Percentiles rank a stretch among this genome's conserved stretches.
Conservation (phyloP, 352 stramenopile species). For the Blastocystis sp. region DNA sequence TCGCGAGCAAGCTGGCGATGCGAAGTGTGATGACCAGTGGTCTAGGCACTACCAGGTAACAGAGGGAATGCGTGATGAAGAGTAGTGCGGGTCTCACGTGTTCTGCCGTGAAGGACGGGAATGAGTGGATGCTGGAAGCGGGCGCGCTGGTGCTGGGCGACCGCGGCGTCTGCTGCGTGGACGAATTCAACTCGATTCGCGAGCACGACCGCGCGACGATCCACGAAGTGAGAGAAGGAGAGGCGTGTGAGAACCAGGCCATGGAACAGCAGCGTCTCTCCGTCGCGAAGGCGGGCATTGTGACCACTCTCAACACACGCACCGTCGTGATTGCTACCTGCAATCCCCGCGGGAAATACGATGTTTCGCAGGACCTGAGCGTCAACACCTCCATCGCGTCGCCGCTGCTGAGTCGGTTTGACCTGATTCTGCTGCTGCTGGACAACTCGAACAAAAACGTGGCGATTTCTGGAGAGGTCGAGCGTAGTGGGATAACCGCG, state of each 20-base stretch:
- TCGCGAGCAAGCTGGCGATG: slow-evolving; percentile 79
- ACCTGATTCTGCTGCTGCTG: slow-evolving; percentile 80
- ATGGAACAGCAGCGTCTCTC: slow-evolving; percentile 84
- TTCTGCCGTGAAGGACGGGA: slow-evolving; percentile 80
- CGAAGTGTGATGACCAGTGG: slow-evolving; percentile 81
- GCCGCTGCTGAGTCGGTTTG: slow-evolving; percentile 80
- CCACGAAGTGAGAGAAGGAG: slow-evolving; percentile 74
- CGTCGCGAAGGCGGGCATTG: slow-evolving; percentile 80
- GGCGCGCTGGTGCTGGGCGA: slow-evolving; percentile 80
- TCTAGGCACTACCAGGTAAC: slow-evolving; percentile 78
- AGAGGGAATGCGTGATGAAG: background rate
- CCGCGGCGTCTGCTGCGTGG: slow-evolving; percentile 80
- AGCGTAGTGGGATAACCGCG: slow-evolving; percentile 78
- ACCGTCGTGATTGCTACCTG: slow-evolving; percentile 81
- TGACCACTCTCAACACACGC: slow-evolving; percentile 80
- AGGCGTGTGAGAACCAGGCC: slow-evolving; percentile 67
- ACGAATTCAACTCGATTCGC: slow-evolving; percentile 83
- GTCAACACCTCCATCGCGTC: slow-evolving; percentile 81
- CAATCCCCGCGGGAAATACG: slow-evolving; percentile 78
- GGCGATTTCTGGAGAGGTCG: background rate
- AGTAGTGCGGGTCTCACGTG: slow-evolving; percentile 78
- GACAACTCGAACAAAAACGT: slow-evolving; percentile 73
- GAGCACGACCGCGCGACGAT: slow-evolving; percentile 81
- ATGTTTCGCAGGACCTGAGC: slow-evolving; percentile 75
- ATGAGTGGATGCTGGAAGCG: slow-evolving; percentile 83